Evolutionary conservation across 495 filamentous ascomycete genomes (phyloP).

Genomic region (Pseudoneurospora amorphoporcata): DNA sequence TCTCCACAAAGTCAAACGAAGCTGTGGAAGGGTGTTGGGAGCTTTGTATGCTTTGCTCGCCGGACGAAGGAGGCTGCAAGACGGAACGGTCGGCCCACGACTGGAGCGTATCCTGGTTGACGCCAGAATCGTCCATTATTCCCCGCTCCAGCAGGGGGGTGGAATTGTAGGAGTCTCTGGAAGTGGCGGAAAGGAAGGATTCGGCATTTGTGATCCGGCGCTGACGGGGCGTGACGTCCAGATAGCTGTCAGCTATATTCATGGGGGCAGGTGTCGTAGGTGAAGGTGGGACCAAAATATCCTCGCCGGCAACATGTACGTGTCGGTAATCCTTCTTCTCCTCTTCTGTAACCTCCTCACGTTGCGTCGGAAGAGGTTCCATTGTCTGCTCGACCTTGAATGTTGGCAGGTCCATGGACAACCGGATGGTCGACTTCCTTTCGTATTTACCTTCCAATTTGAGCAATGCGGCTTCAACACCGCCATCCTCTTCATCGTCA

Average conservation of each 20-base stretch:
- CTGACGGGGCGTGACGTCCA: constrained; percentile 9
- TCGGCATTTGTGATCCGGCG: constrained; percentile 21
- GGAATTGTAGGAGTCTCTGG: constrained; percentile 57
- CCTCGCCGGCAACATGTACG: constrained; percentile 29
- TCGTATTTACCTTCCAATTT: constrained; percentile 88
- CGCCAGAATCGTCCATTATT: constrained; percentile 45
- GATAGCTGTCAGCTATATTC: constrained; percentile 11
- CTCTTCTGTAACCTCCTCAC: constrained; percentile 19
- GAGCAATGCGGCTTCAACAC: constrained; percentile 79
- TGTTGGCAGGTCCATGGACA: constrained; percentile 26
- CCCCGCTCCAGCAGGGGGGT: constrained; percentile 67
- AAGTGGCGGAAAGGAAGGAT: constrained; percentile 41
- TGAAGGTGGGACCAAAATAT: constrained; percentile 10
- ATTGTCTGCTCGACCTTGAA: not conserved
- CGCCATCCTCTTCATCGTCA: constrained; percentile 84
- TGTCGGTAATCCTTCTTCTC: constrained; percentile 40
- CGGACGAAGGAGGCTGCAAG: constrained; percentile 26
- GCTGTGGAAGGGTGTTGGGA: constrained; percentile 19
- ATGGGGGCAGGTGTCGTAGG: constrained; percentile 16
- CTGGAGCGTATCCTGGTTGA: constrained; percentile 22
- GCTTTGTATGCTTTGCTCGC: constrained; percentile 21
- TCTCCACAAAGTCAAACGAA: constrained; percentile 40
- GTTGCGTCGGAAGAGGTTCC: constrained; percentile 4
- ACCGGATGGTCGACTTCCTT: constrained; percentile 30
- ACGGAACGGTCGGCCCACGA: constrained; percentile 40